A percentile compares a stretch with the other conserved stretches of the same genome.
Conservation (phyloP, 73 alveolate species). For the Stentor roeselii region DNA sequence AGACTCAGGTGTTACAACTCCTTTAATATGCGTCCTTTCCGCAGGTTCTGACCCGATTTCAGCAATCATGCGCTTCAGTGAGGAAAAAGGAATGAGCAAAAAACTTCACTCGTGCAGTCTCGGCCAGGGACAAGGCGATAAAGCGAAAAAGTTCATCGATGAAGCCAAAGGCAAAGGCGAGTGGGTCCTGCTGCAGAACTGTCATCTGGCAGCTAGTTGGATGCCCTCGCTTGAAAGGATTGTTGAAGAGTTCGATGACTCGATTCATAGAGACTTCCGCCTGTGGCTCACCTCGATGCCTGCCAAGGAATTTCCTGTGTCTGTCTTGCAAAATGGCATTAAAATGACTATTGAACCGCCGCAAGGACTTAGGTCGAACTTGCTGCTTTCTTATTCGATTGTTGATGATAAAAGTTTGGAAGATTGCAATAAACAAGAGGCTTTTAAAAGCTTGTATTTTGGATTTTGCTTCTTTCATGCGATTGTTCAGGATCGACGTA, state of each 20-base stretch:
- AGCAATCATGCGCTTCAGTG: conserved; percentile 96
- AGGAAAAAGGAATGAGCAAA: conserved; percentile 97
- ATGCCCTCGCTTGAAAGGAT: conserved; percentile 98
- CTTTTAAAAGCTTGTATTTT: conserved; percentile 92
- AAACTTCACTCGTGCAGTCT: conserved; percentile 95
- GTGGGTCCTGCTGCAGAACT: conserved; percentile 98
- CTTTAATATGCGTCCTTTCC: conserved; percentile 98
- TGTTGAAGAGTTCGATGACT: conserved; percentile 91
- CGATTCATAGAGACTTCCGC: conserved; percentile 98
- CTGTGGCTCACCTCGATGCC: conserved; percentile 99
- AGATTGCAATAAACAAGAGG: conserved; percentile 95
- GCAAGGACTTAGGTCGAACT: conserved; percentile 89
- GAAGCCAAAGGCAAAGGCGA: conserved; percentile 94
- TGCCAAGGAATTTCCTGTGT: conserved; percentile 98
- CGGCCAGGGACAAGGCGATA: conserved; percentile 99
- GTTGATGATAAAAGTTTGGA: conserved; percentile 83
- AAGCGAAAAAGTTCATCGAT: conserved; percentile 96
- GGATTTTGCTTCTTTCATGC: conserved; percentile 99
- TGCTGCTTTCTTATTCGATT: conserved; percentile 68
- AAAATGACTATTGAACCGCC: conserved; percentile 99
- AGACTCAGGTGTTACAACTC: conserved; percentile 96
- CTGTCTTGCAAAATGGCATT: conserved; percentile 97
- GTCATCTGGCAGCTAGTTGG: conserved; percentile 99
- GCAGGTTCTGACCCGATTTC: conserved; percentile 99
- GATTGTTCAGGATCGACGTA: conserved; percentile 98